A percentile compares a stretch with the other conserved stretches of the same genome.
These are phyloP conservation scores for Camillea tinctor DNA, from an alignment of 2,329 filamentous ascomycete species.

Conservation along the genomic window DNA sequence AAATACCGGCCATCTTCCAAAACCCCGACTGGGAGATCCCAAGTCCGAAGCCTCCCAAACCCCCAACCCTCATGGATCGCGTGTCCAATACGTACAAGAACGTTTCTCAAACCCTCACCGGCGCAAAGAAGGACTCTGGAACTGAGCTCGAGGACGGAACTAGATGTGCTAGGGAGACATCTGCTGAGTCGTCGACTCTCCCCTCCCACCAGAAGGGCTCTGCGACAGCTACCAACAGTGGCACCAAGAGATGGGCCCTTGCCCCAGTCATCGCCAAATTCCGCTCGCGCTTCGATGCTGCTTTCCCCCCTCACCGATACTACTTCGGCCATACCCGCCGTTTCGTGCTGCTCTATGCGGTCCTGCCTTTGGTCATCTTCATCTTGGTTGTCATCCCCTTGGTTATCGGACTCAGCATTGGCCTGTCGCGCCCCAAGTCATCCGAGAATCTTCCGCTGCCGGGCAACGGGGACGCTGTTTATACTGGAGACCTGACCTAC, in stretches of 20 bases:
- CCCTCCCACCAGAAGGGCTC: conserved; percentile 4
- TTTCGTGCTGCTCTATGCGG: conserved; percentile 22
- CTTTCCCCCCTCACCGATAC: conserved; percentile 24
- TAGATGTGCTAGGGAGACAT: conserved; percentile 6
- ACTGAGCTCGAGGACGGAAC: not conserved
- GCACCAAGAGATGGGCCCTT: conserved; percentile 1
- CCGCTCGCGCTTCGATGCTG: conserved; percentile 17
- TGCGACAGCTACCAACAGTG: not conserved
- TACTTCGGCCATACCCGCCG: conserved; percentile 26
- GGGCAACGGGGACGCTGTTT: conserved; percentile 26
- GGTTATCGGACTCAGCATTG: conserved; percentile 28
- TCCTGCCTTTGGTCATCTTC: conserved; percentile 21
- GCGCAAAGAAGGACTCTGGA: not conserved
- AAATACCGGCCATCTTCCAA: not conserved
- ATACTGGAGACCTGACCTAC: conserved; percentile 67
- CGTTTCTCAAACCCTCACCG: not conserved
- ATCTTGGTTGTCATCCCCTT: conserved; percentile 24
- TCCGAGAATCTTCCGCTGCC: conserved; percentile 22
- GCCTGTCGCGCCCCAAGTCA: conserved; percentile 16
- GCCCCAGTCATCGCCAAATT: conserved; percentile 7
- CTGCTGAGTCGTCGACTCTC: conserved; percentile 11
- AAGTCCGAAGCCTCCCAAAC: not conserved
- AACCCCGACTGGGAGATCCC: not conserved
- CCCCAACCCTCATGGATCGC: not conserved
- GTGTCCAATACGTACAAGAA: not conserved